These are phyloP conservation scores for Penicillium hesseltinei DNA, from an alignment of 2,329 filamentous ascomycete genomes.

Conservation along the genomic window DNA sequence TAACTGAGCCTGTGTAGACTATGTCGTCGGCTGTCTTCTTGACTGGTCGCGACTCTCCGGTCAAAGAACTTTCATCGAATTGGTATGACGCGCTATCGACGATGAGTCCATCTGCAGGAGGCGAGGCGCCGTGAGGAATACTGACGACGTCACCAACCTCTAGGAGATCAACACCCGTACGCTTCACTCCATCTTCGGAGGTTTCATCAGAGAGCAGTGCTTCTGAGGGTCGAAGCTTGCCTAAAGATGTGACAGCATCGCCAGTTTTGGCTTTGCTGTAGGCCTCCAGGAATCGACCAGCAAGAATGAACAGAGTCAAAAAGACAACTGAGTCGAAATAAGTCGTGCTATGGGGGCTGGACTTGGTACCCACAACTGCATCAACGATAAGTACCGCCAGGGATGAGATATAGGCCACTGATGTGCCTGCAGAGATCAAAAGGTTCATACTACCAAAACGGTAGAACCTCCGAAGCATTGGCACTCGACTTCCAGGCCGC, in stretches of 20 bases:
- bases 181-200: constrained; percentile 29
- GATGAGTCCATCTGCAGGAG: constrained; percentile 75
- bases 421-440: constrained; percentile 83
- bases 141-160: constrained; percentile 73
- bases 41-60: constrained; percentile 53
- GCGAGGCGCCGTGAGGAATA: constrained; percentile 75
- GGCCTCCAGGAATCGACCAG: constrained; percentile 62
- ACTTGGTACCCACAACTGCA: constrained; percentile 33
- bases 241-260: constrained; percentile 76
- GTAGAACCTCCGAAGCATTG: constrained; percentile 73
- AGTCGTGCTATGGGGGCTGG: constrained; percentile 55
- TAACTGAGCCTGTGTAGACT: constrained; percentile 49
- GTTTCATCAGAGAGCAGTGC: constrained; percentile 57
- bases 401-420: constrained; percentile 82
- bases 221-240: constrained; percentile 72
- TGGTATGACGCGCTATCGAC: constrained; percentile 55
- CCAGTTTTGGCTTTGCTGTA: constrained; percentile 91
- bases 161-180: constrained; percentile 65
- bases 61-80: constrained; percentile 90
- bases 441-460: constrained; percentile 98
- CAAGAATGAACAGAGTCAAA: constrained; percentile 80
- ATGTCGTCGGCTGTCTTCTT: constrained; percentile 43
- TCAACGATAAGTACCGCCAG: constrained; percentile 71
- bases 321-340: constrained; percentile 96
- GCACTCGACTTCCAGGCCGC: constrained; percentile 70